Base-by-base conservation (phyloP, 1,139 yeast genomes). In the Waltiozyma solani region DNA sequence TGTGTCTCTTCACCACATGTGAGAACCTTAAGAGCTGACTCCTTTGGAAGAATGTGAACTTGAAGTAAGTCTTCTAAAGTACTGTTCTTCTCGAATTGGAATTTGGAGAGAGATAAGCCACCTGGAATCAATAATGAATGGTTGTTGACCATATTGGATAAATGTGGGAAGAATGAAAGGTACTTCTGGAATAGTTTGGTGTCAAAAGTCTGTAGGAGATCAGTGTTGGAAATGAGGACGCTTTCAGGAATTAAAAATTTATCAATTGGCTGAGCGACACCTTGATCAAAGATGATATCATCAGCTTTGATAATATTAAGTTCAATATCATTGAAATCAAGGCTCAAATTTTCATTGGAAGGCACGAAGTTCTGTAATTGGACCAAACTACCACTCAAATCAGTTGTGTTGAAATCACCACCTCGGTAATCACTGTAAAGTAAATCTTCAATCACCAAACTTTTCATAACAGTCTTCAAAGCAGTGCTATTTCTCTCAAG, bases 41-140 rank as follows among this genome's bases (percentile, higher is more conserved):
- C 60, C 37, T 72, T 69, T 1, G 86, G 84, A 4, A 89, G 64
- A 29, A 86, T 62, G 54, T 91, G 97, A 41, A 85, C 62, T 40
- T 71, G 70, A 27, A 86, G 60, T 43, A 86, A 71, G 14, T 71
- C 65, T 32, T 67, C 67, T 29, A 89, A 58, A 0, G 70, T 54
- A 11, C 54, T 43, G 25, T 69, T 66, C 1, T 64, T 51, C 35
- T 64, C 19, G 40, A 44, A 43, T 43, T 51, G 35, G 11, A 47
- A 6, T 46, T 53, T 38, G 43, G 54, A 42, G 66, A 66, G 14
- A 53, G 87, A 76, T 20, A 71, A 69, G 7, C 76, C 63, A 0
- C 79, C 68, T 0, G 97, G 97, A 0, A 87, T 73, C 22, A 91
- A 59, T n/a, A 89, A 58, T 0, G 96, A 83, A 51, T 67, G 82